These are phyloP conservation scores for Hemileccinum impolitum DNA, from an alignment of 768 basidiomycete species.

Conservation along the genomic window DNA sequence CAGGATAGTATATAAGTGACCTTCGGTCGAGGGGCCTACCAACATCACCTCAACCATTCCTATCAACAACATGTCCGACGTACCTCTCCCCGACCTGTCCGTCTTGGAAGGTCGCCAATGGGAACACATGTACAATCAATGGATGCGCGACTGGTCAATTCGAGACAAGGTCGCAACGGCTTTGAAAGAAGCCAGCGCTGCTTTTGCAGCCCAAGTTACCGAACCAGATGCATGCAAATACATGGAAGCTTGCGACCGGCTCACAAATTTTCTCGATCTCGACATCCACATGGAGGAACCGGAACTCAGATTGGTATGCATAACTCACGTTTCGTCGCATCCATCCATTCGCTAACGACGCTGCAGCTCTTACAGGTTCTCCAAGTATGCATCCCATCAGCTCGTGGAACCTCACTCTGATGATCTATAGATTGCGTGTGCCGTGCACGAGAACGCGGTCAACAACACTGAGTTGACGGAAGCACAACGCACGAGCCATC, in stretches of 20 bases:
- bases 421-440: constrained; percentile 16
- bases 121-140: background rate
- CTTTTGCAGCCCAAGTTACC: constrained; percentile 14
- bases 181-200: constrained; percentile 11
- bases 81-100: background rate
- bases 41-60: background rate
- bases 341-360: constrained; percentile 4
- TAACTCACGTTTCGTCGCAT: background rate
- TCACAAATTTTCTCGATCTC: constrained; percentile 9
- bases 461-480: constrained; percentile 9
- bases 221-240: constrained; percentile 11
- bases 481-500: constrained; percentile 4
- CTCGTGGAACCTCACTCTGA: background rate
- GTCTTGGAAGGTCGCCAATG: background rate
- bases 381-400: constrained; percentile 11
- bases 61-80: constrained; percentile 10
- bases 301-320: constrained; percentile 16
- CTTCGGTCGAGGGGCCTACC: background rate
- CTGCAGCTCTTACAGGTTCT: constrained; percentile 16
- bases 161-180: constrained; percentile 1
- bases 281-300: background rate
- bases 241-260: constrained; percentile 7
- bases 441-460: constrained; percentile 25
- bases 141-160: background rate
- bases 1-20: constrained; percentile 9